Evolutionary conservation across 306 rosid genomes (phyloP), one percentile per base, ranked within the genome.

Genomic region (Gynostemma pentaphyllum): DNA sequence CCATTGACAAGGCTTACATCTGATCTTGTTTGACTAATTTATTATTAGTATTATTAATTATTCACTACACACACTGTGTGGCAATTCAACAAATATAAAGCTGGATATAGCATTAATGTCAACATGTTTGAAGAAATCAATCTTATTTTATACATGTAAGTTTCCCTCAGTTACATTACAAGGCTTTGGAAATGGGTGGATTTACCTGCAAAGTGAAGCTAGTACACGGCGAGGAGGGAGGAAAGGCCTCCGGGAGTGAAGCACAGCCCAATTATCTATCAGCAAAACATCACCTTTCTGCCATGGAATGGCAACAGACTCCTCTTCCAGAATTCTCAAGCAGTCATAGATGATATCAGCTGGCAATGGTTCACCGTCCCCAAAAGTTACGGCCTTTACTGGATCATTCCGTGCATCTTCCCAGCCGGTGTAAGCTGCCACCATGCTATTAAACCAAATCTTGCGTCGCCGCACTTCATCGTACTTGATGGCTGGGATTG

Each of bases 371-470:
- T 70, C 68, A 26, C 96, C 90, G 67, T 92, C 82, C 12, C 96
- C 95, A 16, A 83, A 92, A 0, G 88, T 88, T 9, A 92, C 94
- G 0, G 96, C 98, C 81, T 92, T 92, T 5, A 69, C 77, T 5
- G 95, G 90, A 64, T 87, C 84, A 40, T 80, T 83, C 69, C 82
- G 46, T 0, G 76, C 76, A 42, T 80, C 83, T 71, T 80, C 28
- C 85, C 83, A 83, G 1, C 81, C 80, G 4, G 80, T 85, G 53
- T 87, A 85, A 16, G 97, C 96, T 12, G 92, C 95, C 34, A 82
- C 95, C 96, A 91, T 87, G 79, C 92, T 87, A 23, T 91, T 91
- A 69, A 91, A 83, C 97, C 95, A 92, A 37, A 82, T 81, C 86
- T 88, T 86, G 27, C 85, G 81, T 61, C 66, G 64, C 29, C 90